Base-by-base conservation (phyloP, 139 green algal genomes). In the Picochlorum sp. region DNA sequence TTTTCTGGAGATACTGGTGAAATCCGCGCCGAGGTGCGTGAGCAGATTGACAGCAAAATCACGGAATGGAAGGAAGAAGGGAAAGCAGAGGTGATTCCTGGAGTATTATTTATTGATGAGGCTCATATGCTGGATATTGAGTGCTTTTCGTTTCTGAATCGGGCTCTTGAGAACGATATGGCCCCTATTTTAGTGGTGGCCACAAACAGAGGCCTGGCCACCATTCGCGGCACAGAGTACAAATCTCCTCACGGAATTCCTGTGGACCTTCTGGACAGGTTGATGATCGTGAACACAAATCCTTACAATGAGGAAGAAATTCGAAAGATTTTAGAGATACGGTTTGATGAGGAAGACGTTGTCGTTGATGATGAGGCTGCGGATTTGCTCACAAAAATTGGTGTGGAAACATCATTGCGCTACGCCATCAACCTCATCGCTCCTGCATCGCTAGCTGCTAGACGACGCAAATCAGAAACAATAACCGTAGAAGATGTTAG, bases 91-190 rank as follows among this genome's bases (percentile, higher is more conserved):
- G 96, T 99, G 34, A 80, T 97, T n/a, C 94, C 94, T 1, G 92
- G 92, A 16, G 92, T 98, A 65, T 76, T 97, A 9, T 98, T 98
- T 81, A 96, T 97, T 60, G 92, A 98, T 68, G 87, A 95, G 76
- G 84, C 97, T 58, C 94, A 99, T 85, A 98, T 98, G 94, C 80
- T 99, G n/a, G 94, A 99, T 80, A 97, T 98, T 44, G 94, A 99
- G 76, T 98, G 94, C 86, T 99, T 99, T 82, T 92, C 83, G 11
- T 99, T 96, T 84, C 77, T 99, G 9, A 97, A 97, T 75, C 79
- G 92, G 4, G 94, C 94, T 4, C 86, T 99, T 45, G 94, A 99
- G 66, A 95, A 88, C 57, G 92, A 98, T 65, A 95, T 98, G 89
- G 84, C 93, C 7, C 94, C 94, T 26, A 81, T 99, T n/a, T 84